Conservation (phyloP, 1,284 basidiomycete species). For the Malassezia cuniculi region DNA sequence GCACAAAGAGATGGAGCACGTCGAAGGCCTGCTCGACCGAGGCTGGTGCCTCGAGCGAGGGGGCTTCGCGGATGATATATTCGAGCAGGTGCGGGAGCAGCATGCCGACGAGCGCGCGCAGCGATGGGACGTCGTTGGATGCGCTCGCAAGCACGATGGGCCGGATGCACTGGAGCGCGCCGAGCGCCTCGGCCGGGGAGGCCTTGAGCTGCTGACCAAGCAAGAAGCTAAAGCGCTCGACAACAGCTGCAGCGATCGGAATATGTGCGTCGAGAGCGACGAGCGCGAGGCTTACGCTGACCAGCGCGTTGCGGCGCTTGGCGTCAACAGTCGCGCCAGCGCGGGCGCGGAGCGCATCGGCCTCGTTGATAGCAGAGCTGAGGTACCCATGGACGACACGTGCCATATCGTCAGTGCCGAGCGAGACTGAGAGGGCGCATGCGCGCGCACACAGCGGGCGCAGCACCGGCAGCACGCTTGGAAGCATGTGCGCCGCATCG, state of each 20-base stretch:
- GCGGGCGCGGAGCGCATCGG: constrained; percentile 63
- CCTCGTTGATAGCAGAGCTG: constrained; percentile 67
- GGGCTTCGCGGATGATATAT: constrained; percentile 54
- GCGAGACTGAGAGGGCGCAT: constrained; percentile 29
- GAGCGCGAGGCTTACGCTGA: not conserved
- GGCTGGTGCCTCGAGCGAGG: constrained; percentile 10
- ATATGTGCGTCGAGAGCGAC: constrained; percentile 4
- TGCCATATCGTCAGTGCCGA: constrained; percentile 37
- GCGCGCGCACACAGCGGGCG: constrained; percentile 29
- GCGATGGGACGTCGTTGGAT: constrained; percentile 51
- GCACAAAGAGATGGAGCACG: constrained; percentile 4
- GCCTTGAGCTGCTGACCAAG: constrained; percentile 7
- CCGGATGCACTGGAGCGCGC: constrained; percentile 74
- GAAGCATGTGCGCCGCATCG: constrained; percentile 24
- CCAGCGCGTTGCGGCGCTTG: not conserved
- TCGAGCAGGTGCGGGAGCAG: constrained; percentile 68
- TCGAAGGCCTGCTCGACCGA: constrained; percentile 1
- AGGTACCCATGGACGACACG: constrained; percentile 67
- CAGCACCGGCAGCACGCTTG: constrained; percentile 26
- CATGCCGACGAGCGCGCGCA: constrained; percentile 60
- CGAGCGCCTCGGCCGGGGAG: constrained; percentile 51
- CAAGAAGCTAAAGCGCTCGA: constrained; percentile 9
- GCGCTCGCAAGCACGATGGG: constrained; percentile 52
- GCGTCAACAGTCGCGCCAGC: constrained; percentile 54
- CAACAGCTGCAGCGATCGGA: constrained; percentile 3